Percentiles rank a stretch among this genome's conserved stretches.
phyloP scores from a whole-genome alignment of 495 filamentous ascomycete species.

The Lineolata rhizophorae region DNA sequence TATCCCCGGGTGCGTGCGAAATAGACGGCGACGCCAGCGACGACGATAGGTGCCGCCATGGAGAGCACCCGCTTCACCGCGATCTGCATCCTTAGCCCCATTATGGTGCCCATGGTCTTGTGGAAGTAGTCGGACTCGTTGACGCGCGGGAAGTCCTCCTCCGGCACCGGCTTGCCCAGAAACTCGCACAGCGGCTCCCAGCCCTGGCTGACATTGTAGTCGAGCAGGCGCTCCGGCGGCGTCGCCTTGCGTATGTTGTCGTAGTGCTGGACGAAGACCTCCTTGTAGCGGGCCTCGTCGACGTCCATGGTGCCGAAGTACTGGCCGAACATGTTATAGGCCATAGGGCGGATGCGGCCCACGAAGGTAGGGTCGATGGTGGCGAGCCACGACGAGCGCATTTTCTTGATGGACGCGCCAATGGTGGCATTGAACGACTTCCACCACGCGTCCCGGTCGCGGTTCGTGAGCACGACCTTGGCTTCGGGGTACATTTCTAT shows the following conservation, averaged over 20 bases:
- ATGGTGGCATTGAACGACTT: conserved; percentile 7
- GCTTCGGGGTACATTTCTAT: background rate
- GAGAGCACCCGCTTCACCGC: too few species aligned
- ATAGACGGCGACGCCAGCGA: too few species aligned
- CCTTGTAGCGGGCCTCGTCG: background rate
- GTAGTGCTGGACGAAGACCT: too few species aligned
- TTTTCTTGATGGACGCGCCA: too few species aligned
- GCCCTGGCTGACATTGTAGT: conserved; percentile 7
- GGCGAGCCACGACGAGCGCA: background rate
- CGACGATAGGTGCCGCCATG: too few species aligned
- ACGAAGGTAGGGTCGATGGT: background rate
- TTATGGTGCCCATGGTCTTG: too few species aligned
- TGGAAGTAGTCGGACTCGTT: conserved; percentile 5
- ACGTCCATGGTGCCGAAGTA: background rate
- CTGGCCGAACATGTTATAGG: background rate
- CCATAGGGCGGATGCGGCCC: background rate
- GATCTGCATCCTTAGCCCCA: too few species aligned
- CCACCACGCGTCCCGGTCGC: conserved; percentile 14
- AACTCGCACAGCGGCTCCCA: conserved; percentile 11
- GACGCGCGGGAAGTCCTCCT: conserved; percentile 7
- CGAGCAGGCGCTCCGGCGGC: conserved; percentile 6
- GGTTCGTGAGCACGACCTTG: conserved; percentile 12
- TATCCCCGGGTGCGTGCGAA: too few species aligned
- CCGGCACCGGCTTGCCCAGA: conserved; percentile 5
- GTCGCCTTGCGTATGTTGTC: conserved; percentile 1